A percentile compares a stretch with the other conserved stretches of the same genome.
Conservation (phyloP, 2,329 filamentous ascomycete genomes). For the Cladophialophora chaetospira region DNA sequence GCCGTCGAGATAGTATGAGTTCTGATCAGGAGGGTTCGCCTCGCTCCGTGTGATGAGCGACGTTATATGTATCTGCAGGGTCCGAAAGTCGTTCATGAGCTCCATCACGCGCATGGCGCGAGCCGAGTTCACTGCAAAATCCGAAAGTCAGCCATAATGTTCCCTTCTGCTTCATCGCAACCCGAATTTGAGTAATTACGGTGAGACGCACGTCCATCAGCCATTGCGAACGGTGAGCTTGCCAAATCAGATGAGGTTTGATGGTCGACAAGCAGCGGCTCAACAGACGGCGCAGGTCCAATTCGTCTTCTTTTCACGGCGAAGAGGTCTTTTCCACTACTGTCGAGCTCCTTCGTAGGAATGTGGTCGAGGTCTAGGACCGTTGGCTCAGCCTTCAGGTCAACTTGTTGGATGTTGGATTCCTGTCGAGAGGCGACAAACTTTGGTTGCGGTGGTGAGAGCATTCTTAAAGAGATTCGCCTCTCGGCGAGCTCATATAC, state of each 20-base stretch:
- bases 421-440: slow-evolving; percentile 15
- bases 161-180: background rate
- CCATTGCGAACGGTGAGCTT: slow-evolving; percentile 23
- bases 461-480: slow-evolving; percentile 27
- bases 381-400: slow-evolving; percentile 16
- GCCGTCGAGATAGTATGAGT: slow-evolving; percentile 59
- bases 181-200: slow-evolving; percentile 10
- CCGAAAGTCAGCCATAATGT: slow-evolving; percentile 16
- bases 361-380: slow-evolving; percentile 11
- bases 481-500: slow-evolving; percentile 1
- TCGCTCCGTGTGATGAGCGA: slow-evolving; percentile 48
- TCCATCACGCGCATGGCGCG: slow-evolving; percentile 64
- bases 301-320: slow-evolving; percentile 7
- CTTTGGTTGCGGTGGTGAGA: slow-evolving; percentile 17
- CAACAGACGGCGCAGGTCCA: slow-evolving; percentile 9
- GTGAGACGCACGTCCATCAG: slow-evolving; percentile 32
- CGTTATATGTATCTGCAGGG: slow-evolving; percentile 59
- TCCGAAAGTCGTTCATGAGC: slow-evolving; percentile 66
- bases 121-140: slow-evolving; percentile 60
- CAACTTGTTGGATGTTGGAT: slow-evolving; percentile 14
- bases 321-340: background rate
- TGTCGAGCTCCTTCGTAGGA: slow-evolving; percentile 9
- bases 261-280: slow-evolving; percentile 12
- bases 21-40: slow-evolving; percentile 54
- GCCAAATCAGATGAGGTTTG: slow-evolving; percentile 1